Conservation (phyloP, 208 protist species). For the Phytomonas sp. region DNA sequence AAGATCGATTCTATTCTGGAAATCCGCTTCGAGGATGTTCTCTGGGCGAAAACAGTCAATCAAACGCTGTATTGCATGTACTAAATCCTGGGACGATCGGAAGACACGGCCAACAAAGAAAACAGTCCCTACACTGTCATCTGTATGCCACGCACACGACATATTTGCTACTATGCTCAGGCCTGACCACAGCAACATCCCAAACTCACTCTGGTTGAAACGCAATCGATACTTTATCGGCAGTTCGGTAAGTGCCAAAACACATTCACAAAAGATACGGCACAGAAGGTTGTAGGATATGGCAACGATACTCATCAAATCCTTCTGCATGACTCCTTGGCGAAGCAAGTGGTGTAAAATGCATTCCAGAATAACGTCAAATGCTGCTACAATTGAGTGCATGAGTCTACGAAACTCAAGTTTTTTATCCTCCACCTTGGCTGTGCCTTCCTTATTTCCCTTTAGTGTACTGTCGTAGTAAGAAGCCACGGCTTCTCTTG, state of each 20-base stretch:
- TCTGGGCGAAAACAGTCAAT: neutral
- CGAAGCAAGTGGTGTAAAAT: slow-evolving; percentile 1
- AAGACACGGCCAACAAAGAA: slow-evolving; percentile 31
- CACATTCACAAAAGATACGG: slow-evolving; percentile 20
- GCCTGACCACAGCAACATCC: slow-evolving; percentile 40
- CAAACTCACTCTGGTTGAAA: slow-evolving; percentile 21
- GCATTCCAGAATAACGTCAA: neutral
- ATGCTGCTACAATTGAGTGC: neutral
- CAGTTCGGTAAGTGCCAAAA: slow-evolving; percentile 22
- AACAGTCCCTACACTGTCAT: slow-evolving; percentile 21
- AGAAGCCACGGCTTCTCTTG: neutral
- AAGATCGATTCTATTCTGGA: neutral
- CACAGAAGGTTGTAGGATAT: neutral
- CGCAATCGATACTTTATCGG: slow-evolving; percentile 13
- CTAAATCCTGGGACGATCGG: slow-evolving; percentile 13
- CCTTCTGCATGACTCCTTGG: neutral
- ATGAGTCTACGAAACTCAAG: neutral
- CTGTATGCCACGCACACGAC: slow-evolving; percentile 22
- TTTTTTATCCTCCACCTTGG: neutral
- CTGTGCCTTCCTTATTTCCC: neutral
- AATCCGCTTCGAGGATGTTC: neutral
- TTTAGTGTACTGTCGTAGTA: neutral
- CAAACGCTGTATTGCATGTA: neutral
- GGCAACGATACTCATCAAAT: neutral
- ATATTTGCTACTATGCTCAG: slow-evolving; percentile 33